Conservation (phyloP, 2,329 filamentous ascomycete genomes). For the Seiridium cupressi region DNA sequence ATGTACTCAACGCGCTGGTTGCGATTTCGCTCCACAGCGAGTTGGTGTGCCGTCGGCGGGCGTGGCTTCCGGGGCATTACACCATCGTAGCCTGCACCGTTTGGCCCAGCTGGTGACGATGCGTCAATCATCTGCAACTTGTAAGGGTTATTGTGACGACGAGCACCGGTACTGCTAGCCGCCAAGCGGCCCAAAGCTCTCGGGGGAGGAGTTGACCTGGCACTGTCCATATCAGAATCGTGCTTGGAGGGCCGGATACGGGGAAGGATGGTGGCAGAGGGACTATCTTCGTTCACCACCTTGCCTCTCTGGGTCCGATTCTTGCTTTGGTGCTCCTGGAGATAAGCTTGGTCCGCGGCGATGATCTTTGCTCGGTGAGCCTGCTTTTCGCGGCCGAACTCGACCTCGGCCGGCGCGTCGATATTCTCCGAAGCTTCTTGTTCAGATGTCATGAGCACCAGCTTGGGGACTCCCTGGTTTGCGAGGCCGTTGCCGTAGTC, state of each 20-base stretch:
- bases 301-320: slow-evolving; percentile 26
- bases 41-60: slow-evolving; percentile 77
- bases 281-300: slow-evolving; percentile 49
- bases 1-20: slow-evolving; percentile 80
- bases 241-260: slow-evolving; percentile 63
- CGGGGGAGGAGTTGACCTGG: slow-evolving; percentile 51
- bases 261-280: slow-evolving; percentile 55
- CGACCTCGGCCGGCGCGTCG: slow-evolving; percentile 55
- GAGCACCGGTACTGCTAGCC: slow-evolving; percentile 29
- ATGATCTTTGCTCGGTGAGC: slow-evolving; percentile 73
- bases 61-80: slow-evolving; percentile 63
- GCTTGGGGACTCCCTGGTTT: slow-evolving; percentile 67
- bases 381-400: slow-evolving; percentile 52
- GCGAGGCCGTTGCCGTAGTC: slow-evolving; percentile 64
- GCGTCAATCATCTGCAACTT: slow-evolving; percentile 61
- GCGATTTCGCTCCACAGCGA: slow-evolving; percentile 76
- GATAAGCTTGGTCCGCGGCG: slow-evolving; percentile 70
- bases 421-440: slow-evolving; percentile 70
- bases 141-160: slow-evolving; percentile 46
- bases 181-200: slow-evolving; percentile 34
- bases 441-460: slow-evolving; percentile 64
- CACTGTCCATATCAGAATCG: slow-evolving; percentile 53
- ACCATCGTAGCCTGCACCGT: slow-evolving; percentile 48
- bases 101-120: slow-evolving; percentile 56
- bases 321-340: slow-evolving; percentile 54